Conservation (phyloP, 78 protist species). For the Bigelowiella natans region DNA sequence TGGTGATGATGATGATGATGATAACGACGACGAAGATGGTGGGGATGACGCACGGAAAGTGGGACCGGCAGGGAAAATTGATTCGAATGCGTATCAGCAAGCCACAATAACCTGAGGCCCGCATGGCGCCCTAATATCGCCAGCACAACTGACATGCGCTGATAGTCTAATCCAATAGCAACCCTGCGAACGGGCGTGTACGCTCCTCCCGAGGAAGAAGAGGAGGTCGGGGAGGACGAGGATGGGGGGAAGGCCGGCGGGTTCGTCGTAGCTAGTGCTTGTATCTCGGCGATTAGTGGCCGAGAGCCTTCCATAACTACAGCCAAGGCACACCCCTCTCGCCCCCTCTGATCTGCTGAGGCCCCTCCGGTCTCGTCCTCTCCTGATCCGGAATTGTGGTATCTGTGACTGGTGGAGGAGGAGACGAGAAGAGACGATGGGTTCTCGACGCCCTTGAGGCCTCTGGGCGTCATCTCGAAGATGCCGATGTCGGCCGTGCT, state of each 20-base stretch:
- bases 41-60: no score
- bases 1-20: no score
- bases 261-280: background rate
- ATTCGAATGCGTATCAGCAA: no score
- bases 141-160: background rate
- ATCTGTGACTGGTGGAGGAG: no score
- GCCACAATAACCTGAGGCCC: no score
- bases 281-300: background rate
- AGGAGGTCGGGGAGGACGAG: background rate
- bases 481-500: no score
- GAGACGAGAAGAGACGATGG: background rate
- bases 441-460: background rate
- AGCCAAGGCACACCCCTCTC: background rate
- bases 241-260: background rate
- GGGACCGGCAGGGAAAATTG: no score
- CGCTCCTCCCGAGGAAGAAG: background rate
- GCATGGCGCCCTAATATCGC: no score
- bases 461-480: background rate
- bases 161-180: background rate
- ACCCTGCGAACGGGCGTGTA: background rate
- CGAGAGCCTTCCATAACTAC: background rate
- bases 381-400: no score
- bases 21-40: no score
- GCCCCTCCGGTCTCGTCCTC: no score
- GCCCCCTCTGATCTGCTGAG: no score